phyloP scores from a whole-genome alignment of 2,329 filamentous ascomycete genomes.

The Ophiostoma fasciatum region DNA sequence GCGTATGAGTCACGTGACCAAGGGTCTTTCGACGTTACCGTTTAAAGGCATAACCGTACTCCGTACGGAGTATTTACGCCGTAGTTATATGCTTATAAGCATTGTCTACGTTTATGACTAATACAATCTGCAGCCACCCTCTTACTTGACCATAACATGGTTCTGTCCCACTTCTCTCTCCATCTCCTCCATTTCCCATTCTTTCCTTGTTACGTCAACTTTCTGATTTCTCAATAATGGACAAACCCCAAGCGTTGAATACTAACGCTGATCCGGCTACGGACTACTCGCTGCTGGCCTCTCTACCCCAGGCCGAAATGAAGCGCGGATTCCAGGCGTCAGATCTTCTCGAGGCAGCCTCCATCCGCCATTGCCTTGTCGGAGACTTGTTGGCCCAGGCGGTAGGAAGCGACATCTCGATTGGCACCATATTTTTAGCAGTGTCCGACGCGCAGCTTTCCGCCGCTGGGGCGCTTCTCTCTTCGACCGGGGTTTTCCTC shows the following conservation, averaged over 20 bases:
- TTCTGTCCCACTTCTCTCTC: too few relatives aligned
- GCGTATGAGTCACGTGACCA: too few relatives aligned
- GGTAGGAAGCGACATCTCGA: neutral
- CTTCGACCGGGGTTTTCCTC: neutral
- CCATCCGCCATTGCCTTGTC: neutral
- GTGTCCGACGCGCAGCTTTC: neutral
- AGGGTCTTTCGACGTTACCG: too few relatives aligned
- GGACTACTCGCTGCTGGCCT: neutral
- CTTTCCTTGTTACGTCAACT: too few relatives aligned
- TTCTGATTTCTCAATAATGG: neutral
- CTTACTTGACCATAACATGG: too few relatives aligned
- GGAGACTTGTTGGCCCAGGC: neutral
- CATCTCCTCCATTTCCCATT: too few relatives aligned
- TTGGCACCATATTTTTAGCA: neutral
- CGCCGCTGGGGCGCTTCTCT: neutral
- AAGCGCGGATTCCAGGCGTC: neutral
- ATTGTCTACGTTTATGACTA: too few relatives aligned
- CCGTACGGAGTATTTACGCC: too few relatives aligned
- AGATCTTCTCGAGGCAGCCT: neutral
- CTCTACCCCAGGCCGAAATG: neutral
- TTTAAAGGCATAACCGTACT: too few relatives aligned
- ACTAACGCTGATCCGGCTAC: neutral
- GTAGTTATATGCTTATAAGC: too few relatives aligned
- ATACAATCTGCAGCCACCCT: too few relatives aligned
- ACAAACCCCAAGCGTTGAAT: neutral